Conservation (phyloP, 371 early-diverging fungal genomes). For the Mortierella sp. region DNA sequence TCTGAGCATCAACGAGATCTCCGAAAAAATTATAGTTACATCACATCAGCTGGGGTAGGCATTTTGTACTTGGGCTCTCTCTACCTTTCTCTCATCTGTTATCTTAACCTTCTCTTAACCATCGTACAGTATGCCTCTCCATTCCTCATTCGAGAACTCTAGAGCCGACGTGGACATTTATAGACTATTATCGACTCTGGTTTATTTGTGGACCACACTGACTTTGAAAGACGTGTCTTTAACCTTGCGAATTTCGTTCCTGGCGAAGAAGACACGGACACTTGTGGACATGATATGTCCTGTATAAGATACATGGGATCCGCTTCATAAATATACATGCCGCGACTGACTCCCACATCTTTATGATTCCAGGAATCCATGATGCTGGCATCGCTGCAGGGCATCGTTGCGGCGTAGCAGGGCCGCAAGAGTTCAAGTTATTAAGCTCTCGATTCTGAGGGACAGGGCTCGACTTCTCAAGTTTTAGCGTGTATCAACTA, state of each 20-base stretch:
- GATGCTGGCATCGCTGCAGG: slow-evolving; percentile 72
- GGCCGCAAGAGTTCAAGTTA: slow-evolving; percentile 62
- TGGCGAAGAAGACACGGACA: slow-evolving; percentile 59
- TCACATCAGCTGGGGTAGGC: slow-evolving; percentile 49
- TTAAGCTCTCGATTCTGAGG: slow-evolving; percentile 69
- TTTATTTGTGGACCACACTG: slow-evolving; percentile 61
- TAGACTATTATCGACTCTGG: slow-evolving; percentile 77
- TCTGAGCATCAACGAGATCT: slow-evolving; percentile 15
- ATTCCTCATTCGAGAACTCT: not conserved
- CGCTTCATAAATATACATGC: not conserved
- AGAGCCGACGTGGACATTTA: slow-evolving; percentile 65
- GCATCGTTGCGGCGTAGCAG: slow-evolving; percentile 66
- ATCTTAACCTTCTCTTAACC: no score
- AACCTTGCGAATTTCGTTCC: slow-evolving; percentile 47
- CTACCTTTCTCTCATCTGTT: not conserved
- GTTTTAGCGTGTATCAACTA: slow-evolving; percentile 71
- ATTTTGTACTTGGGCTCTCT: not conserved
- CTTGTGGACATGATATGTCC: slow-evolving; percentile 68
- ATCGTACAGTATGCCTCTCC: no score
- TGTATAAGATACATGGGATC: not conserved
- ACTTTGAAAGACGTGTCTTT: slow-evolving; percentile 65
- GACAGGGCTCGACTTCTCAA: slow-evolving; percentile 69
- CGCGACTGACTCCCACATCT: not conserved
- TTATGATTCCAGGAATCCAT: slow-evolving; percentile 58
- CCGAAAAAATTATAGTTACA: slow-evolving; percentile 29